Percentiles rank a stretch among this genome's conserved stretches.
These are phyloP conservation scores for Chaetomium globosum DNA, from an alignment of 2,329 filamentous ascomycete genomes.

Conservation along the genomic window DNA sequence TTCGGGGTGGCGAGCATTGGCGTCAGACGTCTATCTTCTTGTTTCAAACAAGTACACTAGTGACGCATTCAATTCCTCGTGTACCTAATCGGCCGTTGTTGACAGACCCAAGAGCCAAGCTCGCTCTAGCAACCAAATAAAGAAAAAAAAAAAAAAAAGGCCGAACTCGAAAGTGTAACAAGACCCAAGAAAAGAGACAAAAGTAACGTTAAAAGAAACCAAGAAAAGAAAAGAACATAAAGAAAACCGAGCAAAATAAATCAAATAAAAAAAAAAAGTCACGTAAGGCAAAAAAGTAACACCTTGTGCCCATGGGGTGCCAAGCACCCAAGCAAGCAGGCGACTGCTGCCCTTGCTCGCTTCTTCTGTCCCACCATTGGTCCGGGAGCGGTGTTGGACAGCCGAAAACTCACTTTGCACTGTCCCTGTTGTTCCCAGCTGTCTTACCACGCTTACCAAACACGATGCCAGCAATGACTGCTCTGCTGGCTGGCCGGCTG, in stretches of 20 bases:
- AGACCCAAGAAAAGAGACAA: no score
- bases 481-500: no score
- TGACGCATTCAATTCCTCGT: slow-evolving; percentile 2
- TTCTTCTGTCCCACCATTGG: slow-evolving; percentile 34
- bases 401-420: slow-evolving; percentile 4
- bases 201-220: no score
- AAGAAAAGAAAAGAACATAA: no score
- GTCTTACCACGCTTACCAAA: slow-evolving; percentile 21
- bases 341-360: slow-evolving; percentile 27
- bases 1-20: neutral
- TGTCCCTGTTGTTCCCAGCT: slow-evolving; percentile 26
- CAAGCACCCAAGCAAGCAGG: neutral
- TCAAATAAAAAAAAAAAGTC: no score
- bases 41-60: neutral
- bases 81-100: slow-evolving; percentile 13
- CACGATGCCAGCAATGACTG: slow-evolving; percentile 6
- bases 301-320: no score
- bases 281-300: no score
- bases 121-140: no score
- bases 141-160: no score
- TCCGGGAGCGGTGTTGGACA: slow-evolving; percentile 22
- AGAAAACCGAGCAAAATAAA: no score
- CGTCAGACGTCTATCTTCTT: neutral
- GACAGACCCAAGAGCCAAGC: slow-evolving; percentile 8
- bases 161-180: no score